Conservation (phyloP, 1,139 yeast genomes). For the Wickerhamiella infanticola region DNA sequence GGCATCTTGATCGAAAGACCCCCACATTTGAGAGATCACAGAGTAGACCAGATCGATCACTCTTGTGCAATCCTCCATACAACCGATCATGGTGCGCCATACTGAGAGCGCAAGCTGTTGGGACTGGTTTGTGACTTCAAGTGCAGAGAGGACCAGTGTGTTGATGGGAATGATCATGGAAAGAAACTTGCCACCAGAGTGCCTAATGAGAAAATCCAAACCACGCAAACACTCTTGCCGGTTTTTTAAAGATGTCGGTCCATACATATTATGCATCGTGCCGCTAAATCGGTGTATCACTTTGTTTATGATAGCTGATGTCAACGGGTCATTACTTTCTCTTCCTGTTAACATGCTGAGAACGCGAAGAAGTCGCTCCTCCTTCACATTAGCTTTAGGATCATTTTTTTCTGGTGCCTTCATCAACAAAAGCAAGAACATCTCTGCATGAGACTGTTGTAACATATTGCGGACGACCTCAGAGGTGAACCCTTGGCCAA, state of each 20-base stretch:
- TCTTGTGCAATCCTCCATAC: conserved; percentile 32
- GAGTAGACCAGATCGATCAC: conserved; percentile 25
- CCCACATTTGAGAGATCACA: conserved; percentile 1
- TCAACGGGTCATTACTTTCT: background rate
- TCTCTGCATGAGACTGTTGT: background rate
- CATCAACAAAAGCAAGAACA: background rate
- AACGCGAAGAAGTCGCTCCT: conserved; percentile 28
- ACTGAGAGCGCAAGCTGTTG: conserved; percentile 51
- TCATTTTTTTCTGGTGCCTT: conserved; percentile 19
- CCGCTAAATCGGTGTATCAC: conserved; percentile 69
- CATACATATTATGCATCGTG: conserved; percentile 57
- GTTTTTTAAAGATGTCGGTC: conserved; percentile 55
- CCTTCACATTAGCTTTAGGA: conserved; percentile 29
- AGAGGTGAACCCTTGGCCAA: conserved; percentile 30
- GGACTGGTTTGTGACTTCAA: conserved; percentile 42
- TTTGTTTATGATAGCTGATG: conserved; percentile 38
- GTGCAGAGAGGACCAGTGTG: conserved; percentile 69
- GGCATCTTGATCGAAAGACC: background rate
- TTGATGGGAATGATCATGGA: conserved; percentile 80
- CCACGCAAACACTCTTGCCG: conserved; percentile 63
- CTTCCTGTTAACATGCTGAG: conserved; percentile 27
- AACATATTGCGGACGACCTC: background rate
- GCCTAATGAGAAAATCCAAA: conserved; percentile 47
- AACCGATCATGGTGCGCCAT: conserved; percentile 40
- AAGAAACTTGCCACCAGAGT: conserved; percentile 47